Evolutionary conservation across 1,284 basidiomycete species (phyloP).

Genomic region (Ceratorhiza oryzae-sativae): DNA sequence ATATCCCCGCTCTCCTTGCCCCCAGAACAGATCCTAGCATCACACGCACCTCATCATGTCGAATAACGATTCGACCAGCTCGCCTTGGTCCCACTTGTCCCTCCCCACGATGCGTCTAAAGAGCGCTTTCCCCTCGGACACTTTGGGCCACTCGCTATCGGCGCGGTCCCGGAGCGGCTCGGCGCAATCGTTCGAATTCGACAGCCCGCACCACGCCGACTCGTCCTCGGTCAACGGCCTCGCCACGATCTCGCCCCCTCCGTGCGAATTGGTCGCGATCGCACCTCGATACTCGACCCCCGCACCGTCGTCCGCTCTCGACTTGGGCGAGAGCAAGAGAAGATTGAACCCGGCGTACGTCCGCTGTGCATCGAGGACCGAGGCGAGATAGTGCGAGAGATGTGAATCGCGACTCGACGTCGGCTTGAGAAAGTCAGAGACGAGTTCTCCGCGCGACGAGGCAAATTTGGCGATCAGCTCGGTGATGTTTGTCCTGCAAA

Average conservation of each 20-base stretch:
- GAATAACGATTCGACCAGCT: conserved; percentile 65
- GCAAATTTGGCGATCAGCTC: conserved; percentile 59
- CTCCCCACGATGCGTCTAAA: conserved; percentile 56
- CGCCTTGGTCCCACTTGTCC: conserved; percentile 54
- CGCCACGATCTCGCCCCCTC: conserved; percentile 63
- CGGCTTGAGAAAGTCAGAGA: conserved; percentile 65
- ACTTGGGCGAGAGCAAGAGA: conserved; percentile 58
- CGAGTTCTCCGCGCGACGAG: conserved; percentile 70
- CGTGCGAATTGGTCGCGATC: conserved; percentile 72
- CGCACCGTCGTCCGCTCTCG: conserved; percentile 1
- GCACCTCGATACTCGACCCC: conserved; percentile 59
- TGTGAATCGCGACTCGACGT: conserved; percentile 47
- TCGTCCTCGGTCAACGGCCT: conserved; percentile 61
- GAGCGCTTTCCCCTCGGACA: conserved; percentile 61
- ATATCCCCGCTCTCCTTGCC: too few relatives aligned
- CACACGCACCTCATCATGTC: conserved; percentile 66
- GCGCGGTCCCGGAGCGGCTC: background rate
- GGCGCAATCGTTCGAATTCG: conserved; percentile 60
- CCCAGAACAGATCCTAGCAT: too few relatives aligned
- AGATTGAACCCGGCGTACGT: conserved; percentile 79
- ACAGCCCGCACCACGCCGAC: conserved; percentile 59
- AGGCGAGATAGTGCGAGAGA: conserved; percentile 33
- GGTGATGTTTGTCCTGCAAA: conserved; percentile 78
- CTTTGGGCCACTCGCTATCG: conserved; percentile 66
- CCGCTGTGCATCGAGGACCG: conserved; percentile 37